phyloP scores from a whole-genome alignment of 768 basidiomycete genomes.

The Mycena pura region DNA sequence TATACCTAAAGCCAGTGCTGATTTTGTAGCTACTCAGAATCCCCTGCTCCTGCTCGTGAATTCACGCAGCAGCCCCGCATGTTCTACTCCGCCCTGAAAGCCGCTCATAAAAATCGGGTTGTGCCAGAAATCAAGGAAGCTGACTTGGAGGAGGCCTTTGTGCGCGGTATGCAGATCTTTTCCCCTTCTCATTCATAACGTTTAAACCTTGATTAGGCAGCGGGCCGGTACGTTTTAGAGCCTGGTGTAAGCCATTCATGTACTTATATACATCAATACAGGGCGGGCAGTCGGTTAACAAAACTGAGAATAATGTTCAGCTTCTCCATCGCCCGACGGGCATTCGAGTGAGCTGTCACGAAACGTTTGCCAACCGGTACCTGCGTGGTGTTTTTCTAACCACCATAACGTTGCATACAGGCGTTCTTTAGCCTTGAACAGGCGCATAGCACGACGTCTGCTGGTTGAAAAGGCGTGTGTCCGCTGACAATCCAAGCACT shows the following conservation, averaged over 20 bases:
- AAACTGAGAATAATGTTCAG: conserved; percentile 91
- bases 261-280: conserved; percentile 38
- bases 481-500: conserved; percentile 30
- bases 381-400: too few species aligned
- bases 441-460: conserved; percentile 75
- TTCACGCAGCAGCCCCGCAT: conserved; percentile 36
- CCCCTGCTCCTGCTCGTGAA: conserved; percentile 39
- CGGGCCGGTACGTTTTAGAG: conserved; percentile 65
- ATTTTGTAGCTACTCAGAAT: conserved; percentile 25
- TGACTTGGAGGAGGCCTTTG: conserved; percentile 88
- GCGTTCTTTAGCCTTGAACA: conserved; percentile 82
- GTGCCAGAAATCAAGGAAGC: conserved; percentile 75
- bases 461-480: conserved; percentile 77
- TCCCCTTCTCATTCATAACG: not conserved
- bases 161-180: conserved; percentile 64
- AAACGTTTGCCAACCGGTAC: too few species aligned
- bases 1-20: conserved; percentile 15
- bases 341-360: conserved; percentile 85
- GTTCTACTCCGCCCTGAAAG: conserved; percentile 76
- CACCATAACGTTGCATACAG: too few species aligned
- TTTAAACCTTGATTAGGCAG: conserved; percentile 58
- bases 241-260: conserved; percentile 24
- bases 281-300: conserved; percentile 98
- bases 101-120: conserved; percentile 65
- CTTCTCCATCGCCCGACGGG: conserved; percentile 89